These are phyloP conservation scores for Candida sp. DNA, from an alignment of 1,139 yeast species.

Conservation along the genomic window DNA sequence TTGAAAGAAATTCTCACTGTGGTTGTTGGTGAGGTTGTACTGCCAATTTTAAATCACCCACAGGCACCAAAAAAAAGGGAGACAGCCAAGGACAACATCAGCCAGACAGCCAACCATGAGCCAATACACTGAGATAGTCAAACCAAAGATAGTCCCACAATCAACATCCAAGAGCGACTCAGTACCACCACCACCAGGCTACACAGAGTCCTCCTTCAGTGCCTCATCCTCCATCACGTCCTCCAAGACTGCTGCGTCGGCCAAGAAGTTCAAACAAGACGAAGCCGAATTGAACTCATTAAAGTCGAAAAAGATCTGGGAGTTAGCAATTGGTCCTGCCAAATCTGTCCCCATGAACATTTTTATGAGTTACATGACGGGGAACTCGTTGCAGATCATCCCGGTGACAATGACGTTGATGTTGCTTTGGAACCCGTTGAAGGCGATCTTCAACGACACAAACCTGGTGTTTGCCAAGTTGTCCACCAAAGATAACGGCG, in stretches of 20 bases:
- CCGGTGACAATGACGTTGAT: constrained; percentile 91
- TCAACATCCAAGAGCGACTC: constrained; percentile 9
- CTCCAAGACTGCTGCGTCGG: background rate
- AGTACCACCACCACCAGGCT: constrained; percentile 25
- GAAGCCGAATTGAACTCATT: constrained; percentile 34
- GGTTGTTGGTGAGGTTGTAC: no score
- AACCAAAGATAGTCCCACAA: constrained; percentile 17
- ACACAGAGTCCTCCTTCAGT: constrained; percentile 7
- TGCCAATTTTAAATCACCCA: no score
- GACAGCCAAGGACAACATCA: no score
- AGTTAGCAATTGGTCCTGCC: constrained; percentile 81
- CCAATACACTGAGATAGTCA: constrained; percentile 19
- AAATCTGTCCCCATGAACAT: constrained; percentile 89
- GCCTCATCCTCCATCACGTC: background rate
- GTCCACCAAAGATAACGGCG: constrained; percentile 36
- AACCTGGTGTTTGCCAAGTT: constrained; percentile 45
- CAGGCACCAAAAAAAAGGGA: no score
- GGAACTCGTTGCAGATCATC: constrained; percentile 86
- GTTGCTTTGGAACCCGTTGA: constrained; percentile 79
- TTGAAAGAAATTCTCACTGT: no score
- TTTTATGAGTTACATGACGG: constrained; percentile 93
- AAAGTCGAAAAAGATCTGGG: constrained; percentile 81
- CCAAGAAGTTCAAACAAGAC: constrained; percentile 11
- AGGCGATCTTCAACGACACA: constrained; percentile 66
- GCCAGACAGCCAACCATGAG: background rate